Evolutionary conservation across 2,329 filamentous ascomycete species (phyloP).

Genomic region (Cryphonectria nitschkei): DNA sequence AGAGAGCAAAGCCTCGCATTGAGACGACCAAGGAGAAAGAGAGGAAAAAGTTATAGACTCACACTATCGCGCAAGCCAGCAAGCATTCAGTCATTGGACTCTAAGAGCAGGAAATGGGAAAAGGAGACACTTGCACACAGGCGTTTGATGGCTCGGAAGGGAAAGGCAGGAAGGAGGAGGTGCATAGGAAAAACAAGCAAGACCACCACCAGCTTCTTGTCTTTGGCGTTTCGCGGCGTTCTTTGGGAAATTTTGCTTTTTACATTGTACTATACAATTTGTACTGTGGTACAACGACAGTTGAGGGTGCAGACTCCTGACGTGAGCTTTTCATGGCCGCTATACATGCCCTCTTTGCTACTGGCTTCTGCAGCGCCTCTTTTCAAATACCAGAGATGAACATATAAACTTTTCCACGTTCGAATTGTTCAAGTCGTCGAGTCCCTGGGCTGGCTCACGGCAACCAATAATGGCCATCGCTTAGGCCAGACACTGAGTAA

Average conservation of each 20-base stretch:
- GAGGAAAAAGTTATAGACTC: not conserved
- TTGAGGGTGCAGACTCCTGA: not conserved
- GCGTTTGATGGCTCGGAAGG: conserved; percentile 16
- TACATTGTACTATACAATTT: conserved; percentile 5
- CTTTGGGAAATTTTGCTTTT: not conserved
- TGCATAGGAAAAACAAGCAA: not conserved
- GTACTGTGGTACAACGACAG: not conserved
- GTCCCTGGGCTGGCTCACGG: too few relatives aligned
- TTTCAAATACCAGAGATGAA: not conserved
- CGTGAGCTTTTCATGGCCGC: not conserved
- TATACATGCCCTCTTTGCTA: not conserved
- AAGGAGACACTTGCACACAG: conserved; percentile 13
- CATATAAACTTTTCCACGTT: not conserved
- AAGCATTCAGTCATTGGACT: conserved; percentile 5
- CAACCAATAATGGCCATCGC: too few relatives aligned
- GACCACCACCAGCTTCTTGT: conserved; percentile 1
- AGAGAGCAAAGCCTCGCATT: not conserved
- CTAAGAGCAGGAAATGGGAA: not conserved
- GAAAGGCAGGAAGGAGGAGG: not conserved
- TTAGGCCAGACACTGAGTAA: too few relatives aligned
- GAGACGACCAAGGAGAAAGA: not conserved
- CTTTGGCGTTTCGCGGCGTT: conserved; percentile 10
- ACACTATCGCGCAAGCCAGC: not conserved
- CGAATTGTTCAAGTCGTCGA: not conserved
- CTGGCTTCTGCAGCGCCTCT: not conserved